Evolutionary conservation across 768 basidiomycete genomes (phyloP).

Genomic region (Boletellus emodensis): DNA sequence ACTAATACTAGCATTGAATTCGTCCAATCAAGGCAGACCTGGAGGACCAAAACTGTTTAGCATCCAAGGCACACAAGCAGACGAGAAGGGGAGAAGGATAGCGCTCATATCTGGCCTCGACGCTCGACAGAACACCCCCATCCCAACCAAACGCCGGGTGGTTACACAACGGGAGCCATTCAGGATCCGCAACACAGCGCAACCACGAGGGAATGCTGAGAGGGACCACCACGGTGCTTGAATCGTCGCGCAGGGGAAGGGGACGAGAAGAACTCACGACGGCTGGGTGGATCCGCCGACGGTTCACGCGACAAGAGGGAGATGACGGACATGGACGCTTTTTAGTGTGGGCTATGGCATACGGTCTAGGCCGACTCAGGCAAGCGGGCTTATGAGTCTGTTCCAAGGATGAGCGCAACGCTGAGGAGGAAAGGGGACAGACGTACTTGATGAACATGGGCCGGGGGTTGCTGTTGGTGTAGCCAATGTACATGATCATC

Average conservation of each 20-base stretch:
- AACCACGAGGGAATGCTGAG: conserved; percentile 1
- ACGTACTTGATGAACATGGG: conserved; percentile 94
- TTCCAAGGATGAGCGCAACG: neutral
- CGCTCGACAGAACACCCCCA: conserved; percentile 48
- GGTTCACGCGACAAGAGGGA: neutral
- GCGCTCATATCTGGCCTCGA: conserved; percentile 89
- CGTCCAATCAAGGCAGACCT: conserved; percentile 7
- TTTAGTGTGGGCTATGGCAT: conserved; percentile 27
- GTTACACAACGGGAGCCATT: conserved; percentile 43
- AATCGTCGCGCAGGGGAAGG: conserved; percentile 41
- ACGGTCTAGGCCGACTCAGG: conserved; percentile 44
- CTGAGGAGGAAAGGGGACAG: neutral
- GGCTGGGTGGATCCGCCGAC: neutral
- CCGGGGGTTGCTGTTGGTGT: conserved; percentile 87
- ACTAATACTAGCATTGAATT: conserved; percentile 1
- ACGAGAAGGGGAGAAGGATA: neutral
- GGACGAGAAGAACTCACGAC: conserved; percentile 28
- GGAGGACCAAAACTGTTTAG: conserved; percentile 2
- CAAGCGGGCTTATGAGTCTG: conserved; percentile 92
- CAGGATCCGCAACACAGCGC: conserved; percentile 18
- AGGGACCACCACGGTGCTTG: conserved; percentile 63
- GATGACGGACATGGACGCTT: conserved; percentile 4
- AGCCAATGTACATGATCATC: conserved; percentile 93
- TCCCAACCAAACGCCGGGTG: conserved; percentile 47
- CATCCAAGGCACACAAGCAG: neutral